A percentile compares a stretch with the other conserved stretches of the same genome.
These are phyloP conservation scores for Aspergillus avenaceus DNA, from an alignment of 495 filamentous ascomycete species.

Conservation along the genomic window DNA sequence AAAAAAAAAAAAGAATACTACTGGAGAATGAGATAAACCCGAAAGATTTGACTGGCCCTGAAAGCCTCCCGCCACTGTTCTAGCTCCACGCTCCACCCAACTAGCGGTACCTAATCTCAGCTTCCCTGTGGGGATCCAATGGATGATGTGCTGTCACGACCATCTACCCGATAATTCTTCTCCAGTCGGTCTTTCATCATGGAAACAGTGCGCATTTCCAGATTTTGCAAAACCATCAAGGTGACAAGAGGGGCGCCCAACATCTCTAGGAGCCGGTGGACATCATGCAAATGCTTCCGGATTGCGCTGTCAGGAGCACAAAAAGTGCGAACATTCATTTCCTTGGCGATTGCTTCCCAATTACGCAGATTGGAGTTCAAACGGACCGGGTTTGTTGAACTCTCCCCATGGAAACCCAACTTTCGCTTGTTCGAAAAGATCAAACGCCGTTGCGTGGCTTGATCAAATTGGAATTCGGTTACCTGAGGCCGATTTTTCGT, in stretches of 20 bases:
- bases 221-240: conserved; percentile 35
- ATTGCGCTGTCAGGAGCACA: conserved; percentile 51
- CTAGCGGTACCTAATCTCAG: background rate
- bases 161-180: conserved; percentile 9
- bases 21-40: background rate
- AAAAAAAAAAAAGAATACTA: background rate
- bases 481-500: conserved; percentile 51
- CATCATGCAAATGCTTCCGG: conserved; percentile 51
- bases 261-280: conserved; percentile 49
- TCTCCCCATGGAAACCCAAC: conserved; percentile 45
- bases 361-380: conserved; percentile 46
- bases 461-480: conserved; percentile 54
- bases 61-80: background rate
- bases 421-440: conserved; percentile 46
- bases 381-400: conserved; percentile 33
- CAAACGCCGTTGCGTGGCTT: conserved; percentile 50
- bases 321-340: conserved; percentile 53
- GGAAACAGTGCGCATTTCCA: conserved; percentile 26
- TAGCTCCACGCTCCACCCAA: background rate
- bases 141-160: background rate
- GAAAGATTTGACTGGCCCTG: background rate
- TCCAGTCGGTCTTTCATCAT: conserved; percentile 27
- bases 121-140: background rate
- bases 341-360: conserved; percentile 48
- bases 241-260: conserved; percentile 40